Evolutionary conservation across 1,284 basidiomycete genomes (phyloP).

Genomic region (Grifola frondosa): DNA sequence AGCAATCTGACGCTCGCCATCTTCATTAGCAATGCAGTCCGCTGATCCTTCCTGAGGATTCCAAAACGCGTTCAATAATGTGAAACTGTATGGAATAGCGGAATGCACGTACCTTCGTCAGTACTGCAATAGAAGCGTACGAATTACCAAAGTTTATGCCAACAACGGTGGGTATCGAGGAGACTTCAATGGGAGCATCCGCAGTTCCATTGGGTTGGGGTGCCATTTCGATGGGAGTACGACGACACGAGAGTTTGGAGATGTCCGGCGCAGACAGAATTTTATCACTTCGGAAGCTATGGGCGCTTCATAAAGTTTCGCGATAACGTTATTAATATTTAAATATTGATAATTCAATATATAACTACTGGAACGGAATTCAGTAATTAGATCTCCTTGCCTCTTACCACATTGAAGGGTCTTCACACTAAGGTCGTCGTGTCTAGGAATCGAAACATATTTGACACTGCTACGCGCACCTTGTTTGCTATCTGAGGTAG

Average conservation of each 20-base stretch:
- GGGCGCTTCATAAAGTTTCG: no score
- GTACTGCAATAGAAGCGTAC: constrained; percentile 92
- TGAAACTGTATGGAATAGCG: neutral
- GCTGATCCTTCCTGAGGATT: constrained; percentile 75
- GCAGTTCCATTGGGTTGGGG: constrained; percentile 41
- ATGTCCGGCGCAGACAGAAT: constrained; percentile 1
- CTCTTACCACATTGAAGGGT: no score
- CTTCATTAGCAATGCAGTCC: constrained; percentile 97
- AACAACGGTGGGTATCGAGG: constrained; percentile 57
- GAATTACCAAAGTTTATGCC: constrained; percentile 98
- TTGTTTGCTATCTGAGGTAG: no score
- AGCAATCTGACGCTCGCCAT: constrained; percentile 97
- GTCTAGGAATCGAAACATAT: no score
- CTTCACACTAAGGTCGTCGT: no score
- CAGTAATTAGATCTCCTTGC: no score
- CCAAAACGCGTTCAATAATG: constrained; percentile 2
- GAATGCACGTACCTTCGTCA: constrained; percentile 75
- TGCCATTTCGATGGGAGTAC: constrained; percentile 25
- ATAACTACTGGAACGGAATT: no score
- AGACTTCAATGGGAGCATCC: constrained; percentile 33
- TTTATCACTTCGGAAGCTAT: no score
- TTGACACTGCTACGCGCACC: no score
- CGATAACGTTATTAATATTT: no score
- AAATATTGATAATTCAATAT: no score
- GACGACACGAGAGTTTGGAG: neutral